Evolutionary conservation across 1,284 basidiomycete species (phyloP), one percentile per base, ranked within the genome.

Genomic region (Ganoderma meredithae): DNA sequence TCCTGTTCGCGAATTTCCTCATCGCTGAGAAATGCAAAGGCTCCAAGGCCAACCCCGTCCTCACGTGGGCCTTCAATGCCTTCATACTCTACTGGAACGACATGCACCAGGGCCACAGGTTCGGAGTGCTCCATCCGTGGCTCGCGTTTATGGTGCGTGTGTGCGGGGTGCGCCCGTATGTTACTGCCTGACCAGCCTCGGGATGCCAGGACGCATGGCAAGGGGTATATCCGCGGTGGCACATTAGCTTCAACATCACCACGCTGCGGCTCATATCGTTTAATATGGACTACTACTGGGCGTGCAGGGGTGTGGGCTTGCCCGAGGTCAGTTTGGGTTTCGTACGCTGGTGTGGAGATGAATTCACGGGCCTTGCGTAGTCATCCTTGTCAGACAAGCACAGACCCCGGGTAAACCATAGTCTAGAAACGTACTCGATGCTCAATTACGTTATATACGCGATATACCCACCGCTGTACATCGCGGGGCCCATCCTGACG

Each of bases 201-300:
- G 5, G 13, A 1, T 27, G n/a, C 17, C 52, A 97, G 93, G 96
- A 98, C 77, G 75, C 68, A 47, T 90, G 87, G 69, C 75, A 80
- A 82, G 97, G 84, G 60, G 88, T 84, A 65, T 96, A 88, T 73
- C 94, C 96, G 5, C 85, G 96, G 40, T 99, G 98, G 97, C 90
- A 98, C 76, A 87, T 99, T 76, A 90, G 86, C 74, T 99, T 97
- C 85, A 99, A 99, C 79, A 97, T 99, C 74, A 97, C 96, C 1
- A 98, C 98, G 94, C 86, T 99, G 41, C 88, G 98, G 17, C 86
- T 98, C 41, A 86, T 99, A 12, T 98, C 96, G 0, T 99, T 96
- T 82, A 92, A 90, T 66, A 88, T 98, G 86, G 97, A 99, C 78
- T 92, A 92, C 74, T 90, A 95, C 75, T 99, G 96, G 97, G 89